Conservation (phyloP, 371 early-diverging fungal species). For the Mortierella sp. region DNA sequence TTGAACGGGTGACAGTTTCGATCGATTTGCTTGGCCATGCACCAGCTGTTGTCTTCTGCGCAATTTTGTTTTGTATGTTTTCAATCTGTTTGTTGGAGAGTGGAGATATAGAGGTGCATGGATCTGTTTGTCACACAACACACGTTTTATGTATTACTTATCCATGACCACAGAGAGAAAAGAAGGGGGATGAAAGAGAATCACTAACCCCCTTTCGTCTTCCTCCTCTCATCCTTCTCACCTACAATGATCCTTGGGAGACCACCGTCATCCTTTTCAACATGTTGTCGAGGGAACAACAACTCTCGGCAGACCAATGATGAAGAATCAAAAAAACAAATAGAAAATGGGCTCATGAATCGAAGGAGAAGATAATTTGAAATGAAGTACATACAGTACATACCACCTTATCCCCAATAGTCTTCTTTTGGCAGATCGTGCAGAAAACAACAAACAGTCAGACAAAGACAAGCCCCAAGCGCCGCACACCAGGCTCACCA, state of each 20-base stretch:
- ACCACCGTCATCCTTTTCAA: no score
- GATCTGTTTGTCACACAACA: not conserved
- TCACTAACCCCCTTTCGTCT: not conserved
- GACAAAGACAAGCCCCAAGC: not conserved
- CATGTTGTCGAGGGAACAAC: no score
- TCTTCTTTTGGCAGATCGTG: not conserved
- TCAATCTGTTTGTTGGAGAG: not conserved
- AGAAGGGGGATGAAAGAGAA: not conserved
- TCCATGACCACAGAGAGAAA: no score
- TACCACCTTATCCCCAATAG: not conserved
- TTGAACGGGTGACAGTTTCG: no score
- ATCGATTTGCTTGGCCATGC: no score
- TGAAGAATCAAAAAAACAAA: no score
- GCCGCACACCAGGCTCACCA: slow-evolving; percentile 1
- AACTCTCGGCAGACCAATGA: no score
- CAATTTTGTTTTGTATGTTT: not conserved
- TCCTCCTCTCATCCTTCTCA: not conserved
- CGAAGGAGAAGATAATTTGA: not conserved
- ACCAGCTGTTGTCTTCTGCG: no score
- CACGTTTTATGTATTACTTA: not conserved
- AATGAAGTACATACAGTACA: not conserved
- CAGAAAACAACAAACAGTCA: not conserved
- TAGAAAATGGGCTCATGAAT: not conserved
- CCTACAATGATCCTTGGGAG: no score
- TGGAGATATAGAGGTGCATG: not conserved